Evolutionary conservation across 192 early-diverging fungal species (phyloP), one percentile per base, ranked within the genome.

Genomic region (Podila epigama): DNA sequence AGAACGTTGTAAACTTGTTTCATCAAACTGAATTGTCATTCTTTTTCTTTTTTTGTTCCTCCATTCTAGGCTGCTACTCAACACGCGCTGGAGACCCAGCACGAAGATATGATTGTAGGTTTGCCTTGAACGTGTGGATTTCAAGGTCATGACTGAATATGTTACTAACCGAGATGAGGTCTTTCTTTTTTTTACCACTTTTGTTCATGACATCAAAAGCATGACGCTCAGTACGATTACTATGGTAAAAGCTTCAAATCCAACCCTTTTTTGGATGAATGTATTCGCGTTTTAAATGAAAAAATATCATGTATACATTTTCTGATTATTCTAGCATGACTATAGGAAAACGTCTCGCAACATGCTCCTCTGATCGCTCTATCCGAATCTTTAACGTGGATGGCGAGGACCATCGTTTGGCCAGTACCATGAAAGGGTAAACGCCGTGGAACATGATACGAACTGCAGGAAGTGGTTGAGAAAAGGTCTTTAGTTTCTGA

Each of bases 321-420:
- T 54, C 29, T 10, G 29, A 28, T 53, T 18, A 18, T 29, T 54
- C 2, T 10, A 93, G 81, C 93, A 92, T 82, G 92, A 90, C 80
- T 88, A 61, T 52, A 77, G 73, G 95, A 65, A 92, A 94, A 73
- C 89, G 91, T 34, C 86, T 99, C n/a, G 98, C 98, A 5, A 99
- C 98, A 2, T 94, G 94, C 82, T 99, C 98, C 35, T 98, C 97
- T 9, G 98, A 99, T 79, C 85, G 94, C 50, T 91, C 94, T 51
- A 94, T 99, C 71, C 90, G 90, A 52, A 89, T 99, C 33, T 99
- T 97, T 72, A 93, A 98, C 52, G 90, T 97, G 35, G 92, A 93
- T 59, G 90, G 89, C 33, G 90, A 90, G 31, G 80, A 69, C 31
- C 91, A 93, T 29, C 84, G 83, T 13, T 81, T 91, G 40, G 75